These are phyloP conservation scores for Phytophthora cryptogea DNA, from an alignment of 352 stramenopile genomes.

Conservation along the genomic window DNA sequence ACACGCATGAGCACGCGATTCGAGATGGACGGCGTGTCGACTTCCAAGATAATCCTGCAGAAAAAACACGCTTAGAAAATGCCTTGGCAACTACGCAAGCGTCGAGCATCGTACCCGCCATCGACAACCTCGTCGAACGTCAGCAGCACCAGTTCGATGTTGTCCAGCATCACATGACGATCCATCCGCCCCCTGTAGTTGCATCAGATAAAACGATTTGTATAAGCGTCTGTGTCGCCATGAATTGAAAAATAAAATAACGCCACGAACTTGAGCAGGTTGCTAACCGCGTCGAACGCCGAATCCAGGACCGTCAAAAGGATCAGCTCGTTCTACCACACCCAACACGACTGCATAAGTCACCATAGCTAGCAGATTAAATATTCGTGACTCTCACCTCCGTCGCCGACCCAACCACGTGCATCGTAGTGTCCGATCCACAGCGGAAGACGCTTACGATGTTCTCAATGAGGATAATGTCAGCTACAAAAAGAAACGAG, in stretches of 20 bases:
- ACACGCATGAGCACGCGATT: slow-evolving; percentile 93
- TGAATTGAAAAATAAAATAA: background rate
- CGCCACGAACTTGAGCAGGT: slow-evolving; percentile 79
- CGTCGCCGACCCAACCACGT: slow-evolving; percentile 80
- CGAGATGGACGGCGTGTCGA: slow-evolving; percentile 87
- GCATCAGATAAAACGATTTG: background rate
- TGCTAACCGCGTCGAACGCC: slow-evolving; percentile 85
- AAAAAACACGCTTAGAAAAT: background rate
- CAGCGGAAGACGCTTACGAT: slow-evolving; percentile 90
- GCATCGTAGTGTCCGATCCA: slow-evolving; percentile 88
- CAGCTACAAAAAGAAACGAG: slow-evolving; percentile 41
- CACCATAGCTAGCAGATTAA: background rate
- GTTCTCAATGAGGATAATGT: slow-evolving; percentile 91
- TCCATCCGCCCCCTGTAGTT: slow-evolving; percentile 76
- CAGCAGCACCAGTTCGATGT: slow-evolving; percentile 90
- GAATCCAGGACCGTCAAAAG: slow-evolving; percentile 85
- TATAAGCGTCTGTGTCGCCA: slow-evolving; percentile 3
- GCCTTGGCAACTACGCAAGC: slow-evolving; percentile 4
- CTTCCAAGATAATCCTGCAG: slow-evolving; percentile 85
- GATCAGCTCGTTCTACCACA: slow-evolving; percentile 87
- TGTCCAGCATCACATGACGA: slow-evolving; percentile 89
- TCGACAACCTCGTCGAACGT: slow-evolving; percentile 92
- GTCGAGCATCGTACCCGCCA: slow-evolving; percentile 60
- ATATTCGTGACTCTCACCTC: slow-evolving; percentile 50
- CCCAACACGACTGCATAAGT: slow-evolving; percentile 1